Conservation (phyloP, 192 early-diverging fungal species). For the Coemansia sp. region DNA sequence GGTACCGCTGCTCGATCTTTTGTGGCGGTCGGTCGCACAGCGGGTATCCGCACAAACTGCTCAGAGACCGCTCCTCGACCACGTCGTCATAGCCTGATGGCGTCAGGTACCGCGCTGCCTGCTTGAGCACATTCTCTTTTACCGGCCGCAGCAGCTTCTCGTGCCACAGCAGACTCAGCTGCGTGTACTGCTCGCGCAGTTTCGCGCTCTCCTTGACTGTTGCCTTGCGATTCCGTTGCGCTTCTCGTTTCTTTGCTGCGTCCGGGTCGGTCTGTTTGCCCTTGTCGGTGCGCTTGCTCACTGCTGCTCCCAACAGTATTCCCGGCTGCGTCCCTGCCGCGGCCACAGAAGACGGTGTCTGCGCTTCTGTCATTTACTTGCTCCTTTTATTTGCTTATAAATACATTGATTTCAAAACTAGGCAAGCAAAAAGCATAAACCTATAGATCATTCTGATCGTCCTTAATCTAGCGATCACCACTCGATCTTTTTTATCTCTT, state of each 20-base stretch:
- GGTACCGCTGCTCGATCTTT: slow-evolving; percentile 43
- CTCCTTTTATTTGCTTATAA: background rate
- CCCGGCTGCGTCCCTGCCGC: background rate
- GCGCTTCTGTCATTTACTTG: background rate
- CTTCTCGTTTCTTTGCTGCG: slow-evolving; percentile 9
- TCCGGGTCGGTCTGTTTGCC: background rate
- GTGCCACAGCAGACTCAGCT: slow-evolving; percentile 38
- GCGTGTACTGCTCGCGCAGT: slow-evolving; percentile 30
- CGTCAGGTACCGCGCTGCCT: slow-evolving; percentile 63
- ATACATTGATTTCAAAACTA: background rate
- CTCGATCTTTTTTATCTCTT: background rate
- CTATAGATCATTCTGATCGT: background rate
- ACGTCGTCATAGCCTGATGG: slow-evolving; percentile 67
- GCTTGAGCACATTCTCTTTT: slow-evolving; percentile 18
- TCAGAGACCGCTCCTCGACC: slow-evolving; percentile 69
- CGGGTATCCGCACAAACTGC: slow-evolving; percentile 79
- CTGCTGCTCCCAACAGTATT: background rate
- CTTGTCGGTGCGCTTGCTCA: background rate
- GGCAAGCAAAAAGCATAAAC: background rate
- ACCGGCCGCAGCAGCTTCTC: slow-evolving; percentile 41
- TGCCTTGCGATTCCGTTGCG: slow-evolving; percentile 11
- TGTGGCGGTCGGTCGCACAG: slow-evolving; percentile 58
- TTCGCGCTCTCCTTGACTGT: slow-evolving; percentile 28
- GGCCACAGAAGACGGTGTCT: background rate
- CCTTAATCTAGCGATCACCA: background rate